Evolutionary conservation across 257 asterid genomes (phyloP), one percentile per base, ranked within the genome.

Genomic region (Salvia rosmarinus): DNA sequence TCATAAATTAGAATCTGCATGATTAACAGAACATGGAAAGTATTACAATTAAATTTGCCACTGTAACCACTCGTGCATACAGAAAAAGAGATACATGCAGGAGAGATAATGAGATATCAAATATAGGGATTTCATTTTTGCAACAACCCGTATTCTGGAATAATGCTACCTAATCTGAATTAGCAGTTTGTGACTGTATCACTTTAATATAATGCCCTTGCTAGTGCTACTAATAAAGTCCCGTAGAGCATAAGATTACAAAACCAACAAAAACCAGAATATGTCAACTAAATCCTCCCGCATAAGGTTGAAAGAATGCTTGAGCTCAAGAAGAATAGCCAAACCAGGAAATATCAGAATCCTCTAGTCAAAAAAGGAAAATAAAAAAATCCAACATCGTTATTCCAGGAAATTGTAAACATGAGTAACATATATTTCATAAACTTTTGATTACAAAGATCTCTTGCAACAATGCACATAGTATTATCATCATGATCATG

Each of bases 1-100:
- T 94, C 97, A 73, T 87, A 94, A 70, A 94, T 79, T 74, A 89
- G 71, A 74, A 94, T 83, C 98, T 94, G 89, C 81, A 75, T 28
- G 67, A 59, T 56, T 43, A 28, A 62, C 16, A 77, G 40, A 39
- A 78, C 59, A 67, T 60, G 68, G 75, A 81, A 67, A 17, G 64
- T 40, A 16, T 54, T 71, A 74, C 25, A 12, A 50, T 28, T 13
- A 51, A 13, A 34, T 46, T 20, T 25, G 30, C 25, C 46, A 49
- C 14, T 1, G 56, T 8, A 67, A 42, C 34, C 70, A 49, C 43
- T 14, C 64, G 58, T 43, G 65, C 61, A 50, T 39, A n/a, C n/a
- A n/a, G n/a, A 61, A 47, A 73, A 44, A 28, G 46, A 51, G 34
- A 62, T 19, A 64, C 8, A 60, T 32, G 50, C 51, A 17, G 9